Evolutionary conservation across 257 asterid genomes (phyloP).

Genomic region (Nicotiana tomentosiformis): DNA sequence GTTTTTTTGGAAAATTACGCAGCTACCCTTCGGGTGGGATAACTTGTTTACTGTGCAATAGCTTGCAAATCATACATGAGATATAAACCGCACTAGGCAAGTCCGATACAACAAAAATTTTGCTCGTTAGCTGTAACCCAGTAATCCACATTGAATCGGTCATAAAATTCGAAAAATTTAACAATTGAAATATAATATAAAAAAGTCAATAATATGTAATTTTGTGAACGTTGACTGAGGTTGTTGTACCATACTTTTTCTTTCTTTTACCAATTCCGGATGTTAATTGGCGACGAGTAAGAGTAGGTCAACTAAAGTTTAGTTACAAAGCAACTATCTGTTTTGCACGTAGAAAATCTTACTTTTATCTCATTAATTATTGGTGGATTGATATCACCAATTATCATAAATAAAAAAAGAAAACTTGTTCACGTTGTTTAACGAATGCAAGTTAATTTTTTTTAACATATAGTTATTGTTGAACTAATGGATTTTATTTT

Average conservation of each 20-base stretch:
- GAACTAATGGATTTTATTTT: background rate
- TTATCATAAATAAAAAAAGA: background rate
- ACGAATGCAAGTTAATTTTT: background rate
- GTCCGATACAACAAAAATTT: too few species aligned
- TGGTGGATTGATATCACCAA: background rate
- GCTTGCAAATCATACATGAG: accelerated
- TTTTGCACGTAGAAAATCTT: background rate
- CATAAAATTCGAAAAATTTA: background rate
- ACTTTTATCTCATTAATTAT: background rate
- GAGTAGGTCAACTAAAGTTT: slow-evolving; percentile 4
- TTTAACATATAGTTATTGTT: background rate
- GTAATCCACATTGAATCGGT: background rate
- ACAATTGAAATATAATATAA: background rate
- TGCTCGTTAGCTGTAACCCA: background rate
- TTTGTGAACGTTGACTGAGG: background rate
- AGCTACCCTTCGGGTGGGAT: too few species aligned
- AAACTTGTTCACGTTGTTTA: background rate
- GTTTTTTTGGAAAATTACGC: too few species aligned
- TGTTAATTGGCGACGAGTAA: background rate
- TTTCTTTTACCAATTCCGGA: background rate
- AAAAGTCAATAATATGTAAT: background rate
- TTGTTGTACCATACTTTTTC: background rate
- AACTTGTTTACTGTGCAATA: too few species aligned
- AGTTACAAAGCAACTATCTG: slow-evolving; percentile 1
- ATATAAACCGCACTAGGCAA: too few species aligned